Evolutionary conservation across 2,329 filamentous ascomycete genomes (phyloP).

Genomic region (Scedosporium minutisporum): DNA sequence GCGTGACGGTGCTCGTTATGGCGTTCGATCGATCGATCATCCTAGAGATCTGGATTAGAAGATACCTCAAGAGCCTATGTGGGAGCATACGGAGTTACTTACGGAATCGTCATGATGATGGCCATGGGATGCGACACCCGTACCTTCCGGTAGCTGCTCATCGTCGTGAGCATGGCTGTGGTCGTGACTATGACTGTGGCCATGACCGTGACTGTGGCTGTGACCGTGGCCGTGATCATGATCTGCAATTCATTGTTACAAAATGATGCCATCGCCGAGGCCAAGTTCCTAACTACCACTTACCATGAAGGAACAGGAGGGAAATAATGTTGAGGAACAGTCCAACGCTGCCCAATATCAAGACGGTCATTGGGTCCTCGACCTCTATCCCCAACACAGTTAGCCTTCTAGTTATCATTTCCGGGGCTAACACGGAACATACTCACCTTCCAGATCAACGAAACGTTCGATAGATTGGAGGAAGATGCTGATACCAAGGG

Average conservation of each 20-base stretch:
- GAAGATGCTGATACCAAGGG: slow-evolving; percentile 61
- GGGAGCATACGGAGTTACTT: slow-evolving; percentile 9
- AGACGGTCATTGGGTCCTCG: slow-evolving; percentile 53
- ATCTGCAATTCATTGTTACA: slow-evolving; percentile 13
- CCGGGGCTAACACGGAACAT: background rate
- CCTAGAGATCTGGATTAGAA: background rate
- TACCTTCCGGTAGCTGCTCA: slow-evolving; percentile 11
- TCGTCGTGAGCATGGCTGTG: slow-evolving; percentile 13
- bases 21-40: slow-evolving; percentile 7
- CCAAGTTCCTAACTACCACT: slow-evolving; percentile 7
- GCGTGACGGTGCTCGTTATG: slow-evolving; percentile 44
- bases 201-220: slow-evolving; percentile 15
- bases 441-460: slow-evolving; percentile 42
- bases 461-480: slow-evolving; percentile 67
- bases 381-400: slow-evolving; percentile 35
- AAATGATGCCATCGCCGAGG: background rate
- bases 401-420: background rate
- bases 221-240: slow-evolving; percentile 32
- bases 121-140: background rate
- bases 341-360: slow-evolving; percentile 61
- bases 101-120: background rate
- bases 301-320: slow-evolving; percentile 55
- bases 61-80: slow-evolving; percentile 5
- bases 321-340: slow-evolving; percentile 59
- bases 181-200: slow-evolving; percentile 7